A percentile compares a stretch with the other conserved stretches of the same genome.
phyloP scores from a whole-genome alignment of 1,139 yeast species.

The Suhomyces kunorum region DNA sequence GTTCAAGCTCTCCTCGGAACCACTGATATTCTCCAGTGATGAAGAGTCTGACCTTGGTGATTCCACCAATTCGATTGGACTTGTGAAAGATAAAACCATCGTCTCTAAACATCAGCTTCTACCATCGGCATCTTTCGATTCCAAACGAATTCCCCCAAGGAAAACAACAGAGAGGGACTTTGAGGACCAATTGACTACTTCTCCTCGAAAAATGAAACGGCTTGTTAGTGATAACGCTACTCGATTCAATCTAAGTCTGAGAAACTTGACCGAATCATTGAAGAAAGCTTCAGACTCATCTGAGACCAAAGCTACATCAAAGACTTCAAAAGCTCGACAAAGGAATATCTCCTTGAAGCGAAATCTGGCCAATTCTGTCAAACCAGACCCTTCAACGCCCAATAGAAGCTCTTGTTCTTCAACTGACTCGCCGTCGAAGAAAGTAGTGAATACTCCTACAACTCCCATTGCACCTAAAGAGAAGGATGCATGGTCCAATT shows the following conservation, averaged over 20 bases:
- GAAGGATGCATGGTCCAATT: conserved; percentile 24
- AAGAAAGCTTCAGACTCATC: neutral
- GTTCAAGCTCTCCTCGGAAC: conserved; percentile 4
- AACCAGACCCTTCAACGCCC: conserved; percentile 1
- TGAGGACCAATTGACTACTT: conserved; percentile 18
- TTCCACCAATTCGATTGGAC: neutral
- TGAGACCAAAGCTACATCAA: neutral
- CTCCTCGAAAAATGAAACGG: conserved; percentile 20
- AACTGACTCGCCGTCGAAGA: neutral
- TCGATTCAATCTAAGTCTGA: neutral
- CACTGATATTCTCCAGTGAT: conserved; percentile 12
- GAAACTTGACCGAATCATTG: neutral
- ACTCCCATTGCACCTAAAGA: conserved; percentile 17
- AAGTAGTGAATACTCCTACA: neutral
- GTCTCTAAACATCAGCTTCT: conserved; percentile 3
- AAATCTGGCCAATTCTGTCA: neutral
- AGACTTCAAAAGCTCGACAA: no score
- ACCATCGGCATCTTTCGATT: conserved; percentile 7
- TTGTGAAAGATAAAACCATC: conserved; percentile 8
- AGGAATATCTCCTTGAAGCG: no score
- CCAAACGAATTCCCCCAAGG: conserved; percentile 5
- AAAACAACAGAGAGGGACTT: neutral
- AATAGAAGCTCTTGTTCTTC: neutral
- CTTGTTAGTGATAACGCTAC: conserved; percentile 1
- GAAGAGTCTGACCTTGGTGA: conserved; percentile 5